A percentile compares a stretch with the other conserved stretches of the same genome.
These are phyloP conservation scores for Pythium scleroteichum DNA, from an alignment of 352 stramenopile species.

Conservation along the genomic window DNA sequence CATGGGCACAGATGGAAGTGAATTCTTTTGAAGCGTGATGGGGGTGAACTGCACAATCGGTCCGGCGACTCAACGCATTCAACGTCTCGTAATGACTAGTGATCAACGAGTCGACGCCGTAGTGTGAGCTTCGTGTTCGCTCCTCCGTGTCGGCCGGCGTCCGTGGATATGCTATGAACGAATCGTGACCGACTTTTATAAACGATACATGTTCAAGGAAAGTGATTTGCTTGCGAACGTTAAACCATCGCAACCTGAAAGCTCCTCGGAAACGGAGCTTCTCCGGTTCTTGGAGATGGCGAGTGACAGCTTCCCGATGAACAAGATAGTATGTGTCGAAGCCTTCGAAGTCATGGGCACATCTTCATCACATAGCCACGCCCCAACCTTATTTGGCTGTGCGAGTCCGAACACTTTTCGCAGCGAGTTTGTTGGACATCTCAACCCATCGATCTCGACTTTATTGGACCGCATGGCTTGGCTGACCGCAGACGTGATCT, in stretches of 20 bases:
- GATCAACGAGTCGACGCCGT: conserved; percentile 20
- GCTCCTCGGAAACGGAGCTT: conserved; percentile 13
- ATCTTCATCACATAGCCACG: background rate
- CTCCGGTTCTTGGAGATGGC: conserved; percentile 20
- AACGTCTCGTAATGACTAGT: conserved; percentile 16
- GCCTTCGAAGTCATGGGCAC: background rate
- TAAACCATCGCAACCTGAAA: background rate
- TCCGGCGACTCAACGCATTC: background rate
- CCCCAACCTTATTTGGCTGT: conserved; percentile 20
- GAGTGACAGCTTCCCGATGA: conserved; percentile 12
- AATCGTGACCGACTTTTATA: conserved; percentile 14
- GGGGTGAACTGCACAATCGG: conserved; percentile 16
- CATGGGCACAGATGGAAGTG: conserved; percentile 8
- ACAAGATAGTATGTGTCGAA: conserved; percentile 19
- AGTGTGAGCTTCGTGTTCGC: conserved; percentile 13
- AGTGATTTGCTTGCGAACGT: background rate
- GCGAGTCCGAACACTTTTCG: conserved; percentile 19
- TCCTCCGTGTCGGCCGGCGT: conserved; percentile 11
- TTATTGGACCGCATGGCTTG: conserved; percentile 20
- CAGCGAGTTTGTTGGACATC: conserved; percentile 21
- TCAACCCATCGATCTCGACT: background rate
- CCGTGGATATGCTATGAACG: conserved; percentile 19
- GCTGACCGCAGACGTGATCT: conserved; percentile 22
- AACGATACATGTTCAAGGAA: conserved; percentile 20
- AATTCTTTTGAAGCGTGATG: conserved; percentile 23